Evolutionary conservation across 139 green algal species (phyloP).

Genomic region (Trebouxia sp.): DNA sequence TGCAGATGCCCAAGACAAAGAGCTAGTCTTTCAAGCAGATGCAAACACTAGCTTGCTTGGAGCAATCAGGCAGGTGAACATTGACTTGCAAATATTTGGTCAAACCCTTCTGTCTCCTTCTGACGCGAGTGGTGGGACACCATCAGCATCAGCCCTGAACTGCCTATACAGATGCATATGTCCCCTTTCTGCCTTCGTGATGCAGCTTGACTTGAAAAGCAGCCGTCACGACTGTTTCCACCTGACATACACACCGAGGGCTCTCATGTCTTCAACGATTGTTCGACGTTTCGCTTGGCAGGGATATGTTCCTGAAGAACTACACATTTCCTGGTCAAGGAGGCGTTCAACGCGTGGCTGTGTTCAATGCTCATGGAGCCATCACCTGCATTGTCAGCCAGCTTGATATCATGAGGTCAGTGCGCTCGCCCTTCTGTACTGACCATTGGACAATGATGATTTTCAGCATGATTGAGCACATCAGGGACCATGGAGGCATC

Average conservation of each 20-base stretch:
- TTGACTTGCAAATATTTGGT: no score
- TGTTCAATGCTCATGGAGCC: slow-evolving; percentile 71
- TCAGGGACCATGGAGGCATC: background rate
- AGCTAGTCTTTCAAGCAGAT: slow-evolving; percentile 68
- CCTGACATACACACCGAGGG: no score
- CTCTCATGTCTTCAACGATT: no score
- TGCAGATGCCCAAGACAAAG: slow-evolving; percentile 65
- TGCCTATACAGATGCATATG: no score
- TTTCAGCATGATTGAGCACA: no score
- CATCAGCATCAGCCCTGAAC: no score
- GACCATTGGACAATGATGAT: background rate
- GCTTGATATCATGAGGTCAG: slow-evolving; percentile 29
- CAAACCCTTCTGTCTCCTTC: no score
- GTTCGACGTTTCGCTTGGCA: slow-evolving; percentile 36
- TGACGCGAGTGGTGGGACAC: no score
- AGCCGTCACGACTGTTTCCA: no score
- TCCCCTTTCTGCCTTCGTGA: no score
- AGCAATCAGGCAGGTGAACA: slow-evolving; percentile 55
- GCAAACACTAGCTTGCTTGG: slow-evolving; percentile 46
- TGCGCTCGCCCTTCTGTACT: background rate
- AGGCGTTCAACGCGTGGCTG: slow-evolving; percentile 48
- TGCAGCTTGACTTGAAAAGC: no score
- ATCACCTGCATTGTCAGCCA: slow-evolving; percentile 72
- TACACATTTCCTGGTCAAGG: background rate
- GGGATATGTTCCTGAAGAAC: slow-evolving; percentile 33